These are phyloP conservation scores for Blepharisma stoltei DNA, from an alignment of 73 alveolate species.

Conservation along the genomic window DNA sequence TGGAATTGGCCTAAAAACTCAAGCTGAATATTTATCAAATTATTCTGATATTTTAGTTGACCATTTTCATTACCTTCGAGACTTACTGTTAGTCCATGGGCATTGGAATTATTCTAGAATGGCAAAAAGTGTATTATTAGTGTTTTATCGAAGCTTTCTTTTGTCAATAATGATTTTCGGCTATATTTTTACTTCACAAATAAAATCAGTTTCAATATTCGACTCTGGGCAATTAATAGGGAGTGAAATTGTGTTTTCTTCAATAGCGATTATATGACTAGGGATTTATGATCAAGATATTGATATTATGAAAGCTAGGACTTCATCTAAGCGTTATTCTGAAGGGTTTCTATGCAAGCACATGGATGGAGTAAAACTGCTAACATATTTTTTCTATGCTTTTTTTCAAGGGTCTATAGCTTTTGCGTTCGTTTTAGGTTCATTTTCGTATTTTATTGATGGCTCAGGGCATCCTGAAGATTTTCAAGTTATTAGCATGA, in stretches of 20 bases:
- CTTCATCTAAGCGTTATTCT: background rate
- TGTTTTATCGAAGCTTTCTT: background rate
- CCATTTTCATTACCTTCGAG: background rate
- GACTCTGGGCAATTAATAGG: background rate
- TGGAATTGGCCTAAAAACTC: background rate
- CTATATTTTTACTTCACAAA: background rate
- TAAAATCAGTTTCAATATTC: background rate
- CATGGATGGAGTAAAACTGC: background rate
- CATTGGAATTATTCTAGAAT: slow-evolving; percentile 26
- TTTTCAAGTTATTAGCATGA: background rate
- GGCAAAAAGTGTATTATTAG: background rate
- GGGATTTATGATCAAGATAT: slow-evolving; percentile 16
- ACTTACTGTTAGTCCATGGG: background rate
- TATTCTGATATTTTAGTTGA: slow-evolving; percentile 7
- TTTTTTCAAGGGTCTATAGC: background rate
- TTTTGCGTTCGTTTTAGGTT: background rate
- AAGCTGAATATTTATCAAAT: background rate
- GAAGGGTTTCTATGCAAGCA: background rate
- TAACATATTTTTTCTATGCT: background rate
- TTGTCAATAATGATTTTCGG: background rate
- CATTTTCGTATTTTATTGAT: background rate
- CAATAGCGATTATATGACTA: background rate
- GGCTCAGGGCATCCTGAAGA: background rate
- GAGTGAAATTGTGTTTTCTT: background rate
- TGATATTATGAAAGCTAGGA: background rate